phyloP scores from a whole-genome alignment of 192 early-diverging fungal genomes.

The Umbelopsis vinacea region DNA sequence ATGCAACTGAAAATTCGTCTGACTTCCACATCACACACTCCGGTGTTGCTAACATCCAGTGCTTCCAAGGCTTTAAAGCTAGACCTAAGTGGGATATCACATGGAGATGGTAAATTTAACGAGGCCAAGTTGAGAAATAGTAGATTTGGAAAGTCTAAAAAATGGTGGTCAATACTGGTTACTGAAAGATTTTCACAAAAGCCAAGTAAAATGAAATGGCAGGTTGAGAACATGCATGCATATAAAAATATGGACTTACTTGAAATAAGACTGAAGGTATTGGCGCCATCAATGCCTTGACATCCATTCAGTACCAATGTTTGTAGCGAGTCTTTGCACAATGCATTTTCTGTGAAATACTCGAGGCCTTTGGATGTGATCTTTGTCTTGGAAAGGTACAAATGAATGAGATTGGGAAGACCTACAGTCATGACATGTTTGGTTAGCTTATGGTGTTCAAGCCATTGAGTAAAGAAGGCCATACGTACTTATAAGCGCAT shows the following conservation, averaged over 20 bases:
- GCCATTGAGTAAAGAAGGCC: background rate
- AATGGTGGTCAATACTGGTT: no score
- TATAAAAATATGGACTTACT: constrained; percentile 23
- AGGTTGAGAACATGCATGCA: no score
- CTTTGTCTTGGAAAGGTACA: constrained; percentile 56
- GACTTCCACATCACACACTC: constrained; percentile 24
- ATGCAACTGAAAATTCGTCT: constrained; percentile 6
- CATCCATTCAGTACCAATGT: constrained; percentile 46
- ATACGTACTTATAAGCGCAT: constrained; percentile 37
- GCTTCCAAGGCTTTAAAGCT: background rate
- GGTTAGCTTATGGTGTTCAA: background rate
- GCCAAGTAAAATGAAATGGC: background rate
- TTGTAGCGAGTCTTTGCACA: constrained; percentile 34
- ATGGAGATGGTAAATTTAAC: constrained; percentile 31
- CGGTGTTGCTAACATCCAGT: constrained; percentile 33
- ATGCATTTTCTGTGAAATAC: constrained; percentile 28
- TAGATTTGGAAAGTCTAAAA: constrained; percentile 24
- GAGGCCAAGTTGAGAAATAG: constrained; percentile 27
- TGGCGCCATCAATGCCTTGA: constrained; percentile 29
- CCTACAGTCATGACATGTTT: constrained; percentile 16
- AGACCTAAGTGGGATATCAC: constrained; percentile 13
- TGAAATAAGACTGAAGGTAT: constrained; percentile 36
- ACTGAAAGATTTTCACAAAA: background rate
- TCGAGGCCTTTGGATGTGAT: constrained; percentile 53
- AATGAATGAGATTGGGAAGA: constrained; percentile 27